Percentiles rank a stretch among this genome's conserved stretches.
Conservation (phyloP, 2,329 filamentous ascomycete genomes). For the Fusarium duplospermum region DNA sequence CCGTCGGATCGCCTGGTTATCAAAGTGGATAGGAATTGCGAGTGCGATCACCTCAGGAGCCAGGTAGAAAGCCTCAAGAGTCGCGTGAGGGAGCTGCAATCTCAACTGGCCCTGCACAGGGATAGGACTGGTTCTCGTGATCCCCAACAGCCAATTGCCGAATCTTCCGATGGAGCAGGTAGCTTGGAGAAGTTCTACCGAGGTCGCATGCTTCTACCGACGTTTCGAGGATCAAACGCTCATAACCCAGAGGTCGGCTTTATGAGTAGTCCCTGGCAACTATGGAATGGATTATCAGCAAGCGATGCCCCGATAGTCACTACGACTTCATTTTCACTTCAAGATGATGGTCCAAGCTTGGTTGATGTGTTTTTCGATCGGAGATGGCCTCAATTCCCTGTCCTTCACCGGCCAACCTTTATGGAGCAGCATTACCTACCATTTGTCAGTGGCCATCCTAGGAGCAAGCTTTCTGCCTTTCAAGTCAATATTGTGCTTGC, state of each 20-base stretch:
- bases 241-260: constrained; percentile 32
- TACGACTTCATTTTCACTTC: constrained; percentile 16
- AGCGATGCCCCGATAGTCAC: constrained; percentile 25
- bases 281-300: constrained; percentile 35
- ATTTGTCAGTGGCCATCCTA: constrained; percentile 12
- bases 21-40: constrained; percentile 33
- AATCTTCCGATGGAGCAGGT: constrained; percentile 8
- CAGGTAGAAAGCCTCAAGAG: constrained; percentile 30
- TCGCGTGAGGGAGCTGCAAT: constrained; percentile 29
- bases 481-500: constrained; percentile 41
- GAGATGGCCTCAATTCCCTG: constrained; percentile 38
- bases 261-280: constrained; percentile 36
- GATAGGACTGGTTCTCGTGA: not conserved
- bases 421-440: constrained; percentile 38
- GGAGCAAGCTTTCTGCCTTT: constrained; percentile 24
- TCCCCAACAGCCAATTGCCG: not conserved
- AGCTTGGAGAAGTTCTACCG: constrained; percentile 29
- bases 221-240: constrained; percentile 16
- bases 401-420: constrained; percentile 36
- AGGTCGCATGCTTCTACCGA: constrained; percentile 37
- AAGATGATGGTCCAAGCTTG: constrained; percentile 26
- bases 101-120: constrained; percentile 14
- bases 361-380: constrained; percentile 37
- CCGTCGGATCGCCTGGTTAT: constrained; percentile 38
- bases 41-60: constrained; percentile 32